phyloP scores from a whole-genome alignment of 352 stramenopile genomes.

The Globisporangium megalacanthum region DNA sequence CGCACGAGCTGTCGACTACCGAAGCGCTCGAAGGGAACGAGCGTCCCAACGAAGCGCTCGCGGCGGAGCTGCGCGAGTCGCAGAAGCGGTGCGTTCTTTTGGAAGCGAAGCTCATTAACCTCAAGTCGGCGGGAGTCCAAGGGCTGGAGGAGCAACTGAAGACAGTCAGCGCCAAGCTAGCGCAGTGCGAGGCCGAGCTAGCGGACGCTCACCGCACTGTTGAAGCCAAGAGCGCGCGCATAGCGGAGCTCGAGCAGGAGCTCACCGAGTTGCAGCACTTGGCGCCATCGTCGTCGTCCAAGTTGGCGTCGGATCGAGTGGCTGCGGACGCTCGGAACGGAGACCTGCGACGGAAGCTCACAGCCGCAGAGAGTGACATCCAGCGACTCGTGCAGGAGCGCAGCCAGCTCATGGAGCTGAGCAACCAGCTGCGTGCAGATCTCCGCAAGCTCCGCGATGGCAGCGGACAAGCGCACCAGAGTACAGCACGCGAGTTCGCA shows the following conservation, averaged over 20 bases:
- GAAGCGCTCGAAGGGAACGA: not conserved
- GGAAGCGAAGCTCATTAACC: slow-evolving; percentile 33
- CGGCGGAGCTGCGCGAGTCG: slow-evolving; percentile 21
- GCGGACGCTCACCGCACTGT: slow-evolving; percentile 33
- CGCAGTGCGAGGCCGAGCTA: slow-evolving; percentile 38
- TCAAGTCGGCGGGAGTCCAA: slow-evolving; percentile 6
- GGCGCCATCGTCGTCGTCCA: not conserved
- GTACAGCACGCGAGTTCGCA: slow-evolving; percentile 30
- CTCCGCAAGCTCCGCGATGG: slow-evolving; percentile 36
- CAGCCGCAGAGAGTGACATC: slow-evolving; percentile 45
- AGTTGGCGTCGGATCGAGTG: slow-evolving; percentile 11
- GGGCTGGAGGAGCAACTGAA: slow-evolving; percentile 2
- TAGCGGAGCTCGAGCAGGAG: slow-evolving; percentile 37
- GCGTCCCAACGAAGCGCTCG: slow-evolving; percentile 7
- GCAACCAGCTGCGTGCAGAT: slow-evolving; percentile 67
- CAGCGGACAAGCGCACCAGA: not conserved
- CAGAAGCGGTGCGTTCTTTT: slow-evolving; percentile 39
- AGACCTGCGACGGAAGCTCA: slow-evolving; percentile 40
- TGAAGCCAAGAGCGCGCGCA: slow-evolving; percentile 32
- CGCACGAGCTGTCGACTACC: slow-evolving; percentile 10
- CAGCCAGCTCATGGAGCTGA: slow-evolving; percentile 75
- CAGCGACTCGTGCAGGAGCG: slow-evolving; percentile 59
- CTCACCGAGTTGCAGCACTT: slow-evolving; percentile 15
- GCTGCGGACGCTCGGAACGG: slow-evolving; percentile 24
- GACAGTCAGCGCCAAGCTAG: slow-evolving; percentile 21